Evolutionary conservation across 768 basidiomycete genomes (phyloP), one percentile per base, ranked within the genome.

Genomic region (Clitopilus passeckerianus): DNA sequence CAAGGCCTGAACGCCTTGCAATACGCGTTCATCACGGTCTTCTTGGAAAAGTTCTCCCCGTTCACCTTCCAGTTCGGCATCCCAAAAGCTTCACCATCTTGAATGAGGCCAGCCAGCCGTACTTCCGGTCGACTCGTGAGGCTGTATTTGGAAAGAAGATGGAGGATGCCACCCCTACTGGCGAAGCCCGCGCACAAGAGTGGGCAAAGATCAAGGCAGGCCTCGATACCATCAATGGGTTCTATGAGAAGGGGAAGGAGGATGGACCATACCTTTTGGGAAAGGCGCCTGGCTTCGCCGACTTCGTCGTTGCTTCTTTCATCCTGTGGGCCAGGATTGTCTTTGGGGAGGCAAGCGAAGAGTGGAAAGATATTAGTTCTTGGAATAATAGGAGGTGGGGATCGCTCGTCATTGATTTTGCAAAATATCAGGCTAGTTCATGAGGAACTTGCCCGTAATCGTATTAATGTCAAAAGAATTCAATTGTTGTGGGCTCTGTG

Each of bases 351-450:
- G 68, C 73, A 6, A 74, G 74, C 53, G 56, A 60, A 41, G 70
- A 74, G 60, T 80, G 77, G 77, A 68, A 67, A 41, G 64, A 68
- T 22, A 57, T 79, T 30, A 60, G 57, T 54, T 58, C 43, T 7
- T 74, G 70, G 72, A 61, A 74, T 41, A 67, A 63, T 14, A 75
- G 74, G 6, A 65, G 70, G 33, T 77, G 75, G 76, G 66, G 22
- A 8, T 61, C 30, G 12, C 59, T 73, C 22, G 14, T 71, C 30
- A 61, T 64, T 16, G 61, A 53, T 7, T 60, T 74, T 53, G 57
- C 68, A 53, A 61, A 65, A 43, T 74, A 72, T 53, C 63, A 61
- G 34, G 2, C 16, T 50, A 22, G 15, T 20, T 10, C n/a, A 5
- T 50, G n/a, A 50, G 12, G 10, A 50, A 23, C 12, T 50, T 20